Percentiles rank a stretch among this genome's conserved stretches.
phyloP scores from a whole-genome alignment of 176 grass and related monocot species.

The Otatea glauca region DNA sequence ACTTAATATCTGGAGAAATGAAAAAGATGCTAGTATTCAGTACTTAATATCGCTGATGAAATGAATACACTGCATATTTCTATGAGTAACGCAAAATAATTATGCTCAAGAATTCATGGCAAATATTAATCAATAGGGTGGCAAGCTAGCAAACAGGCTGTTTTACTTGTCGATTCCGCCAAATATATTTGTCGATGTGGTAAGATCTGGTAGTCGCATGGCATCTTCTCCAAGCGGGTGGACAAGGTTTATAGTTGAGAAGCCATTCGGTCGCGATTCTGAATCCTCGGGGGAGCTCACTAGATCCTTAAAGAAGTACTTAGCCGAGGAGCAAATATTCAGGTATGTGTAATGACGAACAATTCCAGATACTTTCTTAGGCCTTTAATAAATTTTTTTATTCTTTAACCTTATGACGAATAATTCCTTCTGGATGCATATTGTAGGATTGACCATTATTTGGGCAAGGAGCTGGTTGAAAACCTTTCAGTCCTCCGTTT shows the following conservation, averaged over 20 bases:
- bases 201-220: slow-evolving; percentile 68
- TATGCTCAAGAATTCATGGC: not conserved
- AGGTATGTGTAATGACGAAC: slow-evolving; percentile 43
- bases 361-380: not conserved
- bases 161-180: slow-evolving; percentile 95
- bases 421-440: not conserved
- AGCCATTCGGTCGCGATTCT: slow-evolving; percentile 91
- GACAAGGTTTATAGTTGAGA: slow-evolving; percentile 95
- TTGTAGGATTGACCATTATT: slow-evolving; percentile 90
- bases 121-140: slow-evolving; percentile 52
- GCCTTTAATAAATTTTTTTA: not conserved
- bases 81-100: not conserved
- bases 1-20: no score
- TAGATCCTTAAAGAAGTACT: slow-evolving; percentile 67
- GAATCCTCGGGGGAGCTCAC: slow-evolving; percentile 85
- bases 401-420: not conserved
- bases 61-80: not conserved
- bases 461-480: slow-evolving; percentile 96
- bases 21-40: not conserved
- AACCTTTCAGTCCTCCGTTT: slow-evolving; percentile 98
- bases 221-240: slow-evolving; percentile 70
- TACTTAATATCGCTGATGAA: no score
- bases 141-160: slow-evolving; percentile 70
- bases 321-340: slow-evolving; percentile 93
- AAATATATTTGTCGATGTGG: slow-evolving; percentile 93